Conservation (phyloP, 75 land plant genomes). For the Larix kaempferi region DNA sequence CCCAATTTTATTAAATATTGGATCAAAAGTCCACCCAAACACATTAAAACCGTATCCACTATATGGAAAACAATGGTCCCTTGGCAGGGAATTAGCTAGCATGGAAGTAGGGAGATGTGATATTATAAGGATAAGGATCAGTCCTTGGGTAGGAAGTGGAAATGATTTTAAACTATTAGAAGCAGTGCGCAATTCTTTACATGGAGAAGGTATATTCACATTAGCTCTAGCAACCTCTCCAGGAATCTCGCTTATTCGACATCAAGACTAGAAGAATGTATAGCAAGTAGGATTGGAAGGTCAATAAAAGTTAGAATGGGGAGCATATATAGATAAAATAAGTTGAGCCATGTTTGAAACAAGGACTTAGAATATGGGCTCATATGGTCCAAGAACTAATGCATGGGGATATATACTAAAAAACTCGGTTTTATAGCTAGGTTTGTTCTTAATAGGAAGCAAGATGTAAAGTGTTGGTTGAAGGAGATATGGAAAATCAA, state of each 20-base stretch:
- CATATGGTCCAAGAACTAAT: background rate
- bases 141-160: background rate
- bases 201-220: too few relatives aligned
- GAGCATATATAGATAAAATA: background rate
- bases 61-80: background rate
- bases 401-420: background rate
- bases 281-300: background rate
- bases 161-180: background rate
- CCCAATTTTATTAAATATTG: background rate
- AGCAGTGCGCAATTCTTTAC: too few relatives aligned
- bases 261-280: background rate
- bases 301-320: background rate
- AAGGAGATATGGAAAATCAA: background rate
- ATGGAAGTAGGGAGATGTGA: background rate
- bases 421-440: background rate
- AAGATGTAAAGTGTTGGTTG: background rate
- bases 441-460: background rate
- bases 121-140: background rate
- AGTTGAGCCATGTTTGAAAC: background rate
- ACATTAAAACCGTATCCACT: background rate
- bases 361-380: background rate
- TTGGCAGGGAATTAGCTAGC: background rate
- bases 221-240: too few relatives aligned
- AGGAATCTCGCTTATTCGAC: background rate
- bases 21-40: background rate